Evolutionary conservation across 208 protist species (phyloP).

Genomic region (Trypanosoma scelopori): DNA sequence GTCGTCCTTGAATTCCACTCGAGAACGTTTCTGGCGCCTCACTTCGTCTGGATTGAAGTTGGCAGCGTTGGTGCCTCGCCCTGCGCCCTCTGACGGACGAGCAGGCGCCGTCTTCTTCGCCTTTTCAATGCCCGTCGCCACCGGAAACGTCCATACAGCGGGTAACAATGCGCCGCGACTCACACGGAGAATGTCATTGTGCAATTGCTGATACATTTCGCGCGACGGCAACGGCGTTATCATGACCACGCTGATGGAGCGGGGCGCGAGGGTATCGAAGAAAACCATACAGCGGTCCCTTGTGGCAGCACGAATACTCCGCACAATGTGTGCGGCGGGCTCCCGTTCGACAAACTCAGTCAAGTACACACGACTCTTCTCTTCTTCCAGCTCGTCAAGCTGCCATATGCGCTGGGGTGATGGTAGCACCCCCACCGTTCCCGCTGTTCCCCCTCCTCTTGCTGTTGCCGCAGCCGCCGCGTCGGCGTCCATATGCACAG

Average conservation of each 20-base stretch:
- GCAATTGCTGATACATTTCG: conserved; percentile 46
- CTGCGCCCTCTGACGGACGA: not conserved
- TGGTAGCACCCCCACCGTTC: not conserved
- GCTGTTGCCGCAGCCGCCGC: not conserved
- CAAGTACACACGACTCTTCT: conserved; percentile 60
- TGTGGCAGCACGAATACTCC: conserved; percentile 56
- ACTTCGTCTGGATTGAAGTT: not conserved
- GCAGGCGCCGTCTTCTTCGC: not conserved
- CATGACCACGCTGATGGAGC: conserved; percentile 46
- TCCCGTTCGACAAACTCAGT: conserved; percentile 75
- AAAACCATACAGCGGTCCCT: conserved; percentile 87
- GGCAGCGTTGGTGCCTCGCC: not conserved
- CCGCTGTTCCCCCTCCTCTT: not conserved
- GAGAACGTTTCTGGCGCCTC: conserved; percentile 1
- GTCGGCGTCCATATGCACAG: not conserved
- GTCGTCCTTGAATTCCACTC: not conserved
- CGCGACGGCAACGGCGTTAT: conserved; percentile 38
- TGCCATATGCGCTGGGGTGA: conserved; percentile 50
- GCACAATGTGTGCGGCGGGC: conserved; percentile 72
- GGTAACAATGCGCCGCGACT: conserved; percentile 67
- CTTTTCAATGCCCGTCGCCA: not conserved
- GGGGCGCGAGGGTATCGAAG: conserved; percentile 72
- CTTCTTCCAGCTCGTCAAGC: conserved; percentile 71
- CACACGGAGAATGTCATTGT: conserved; percentile 63
- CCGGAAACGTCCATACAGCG: conserved; percentile 3